phyloP scores from a whole-genome alignment of 108 stramenopile species.

The Skeletonema tropicum region DNA sequence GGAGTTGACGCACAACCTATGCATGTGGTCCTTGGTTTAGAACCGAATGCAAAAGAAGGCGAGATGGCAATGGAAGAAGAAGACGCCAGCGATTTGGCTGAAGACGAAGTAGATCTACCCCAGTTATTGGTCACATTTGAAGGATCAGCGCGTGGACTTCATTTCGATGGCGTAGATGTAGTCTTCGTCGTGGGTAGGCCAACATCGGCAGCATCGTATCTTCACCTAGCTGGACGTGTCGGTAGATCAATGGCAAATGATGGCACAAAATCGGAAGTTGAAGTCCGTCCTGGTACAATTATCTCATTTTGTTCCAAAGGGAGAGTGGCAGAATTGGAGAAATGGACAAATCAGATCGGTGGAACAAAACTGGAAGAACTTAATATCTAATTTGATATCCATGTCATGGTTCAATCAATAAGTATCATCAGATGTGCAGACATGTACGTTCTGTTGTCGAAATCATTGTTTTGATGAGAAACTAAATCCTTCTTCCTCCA shows the following conservation, averaged over 20 bases:
- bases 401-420: background rate
- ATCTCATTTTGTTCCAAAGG: constrained; percentile 66
- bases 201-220: constrained; percentile 66
- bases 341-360: constrained; percentile 65
- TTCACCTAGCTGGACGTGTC: constrained; percentile 78
- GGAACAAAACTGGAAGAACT: constrained; percentile 53
- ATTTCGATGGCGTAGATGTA: constrained; percentile 68
- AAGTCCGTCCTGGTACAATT: constrained; percentile 55
- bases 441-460: background rate
- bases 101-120: constrained; percentile 38
- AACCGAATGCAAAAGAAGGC: constrained; percentile 45
- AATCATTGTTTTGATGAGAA: constrained; percentile 13
- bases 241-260: constrained; percentile 51
- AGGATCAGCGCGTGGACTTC: constrained; percentile 74
- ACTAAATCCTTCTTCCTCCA: constrained; percentile 54
- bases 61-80: constrained; percentile 15
- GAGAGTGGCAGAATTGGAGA: constrained; percentile 52
- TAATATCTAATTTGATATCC: background rate
- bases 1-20: constrained; percentile 61
- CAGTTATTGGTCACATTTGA: constrained; percentile 72
- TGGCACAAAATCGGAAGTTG: constrained; percentile 23
- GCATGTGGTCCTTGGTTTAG: constrained; percentile 60
- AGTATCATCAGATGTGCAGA: background rate
- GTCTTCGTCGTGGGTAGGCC: constrained; percentile 67
- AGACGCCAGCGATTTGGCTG: constrained; percentile 2